Evolutionary conservation across 306 rosid genomes (phyloP), one percentile per base, ranked within the genome.

Genomic region (Prunus mume): DNA sequence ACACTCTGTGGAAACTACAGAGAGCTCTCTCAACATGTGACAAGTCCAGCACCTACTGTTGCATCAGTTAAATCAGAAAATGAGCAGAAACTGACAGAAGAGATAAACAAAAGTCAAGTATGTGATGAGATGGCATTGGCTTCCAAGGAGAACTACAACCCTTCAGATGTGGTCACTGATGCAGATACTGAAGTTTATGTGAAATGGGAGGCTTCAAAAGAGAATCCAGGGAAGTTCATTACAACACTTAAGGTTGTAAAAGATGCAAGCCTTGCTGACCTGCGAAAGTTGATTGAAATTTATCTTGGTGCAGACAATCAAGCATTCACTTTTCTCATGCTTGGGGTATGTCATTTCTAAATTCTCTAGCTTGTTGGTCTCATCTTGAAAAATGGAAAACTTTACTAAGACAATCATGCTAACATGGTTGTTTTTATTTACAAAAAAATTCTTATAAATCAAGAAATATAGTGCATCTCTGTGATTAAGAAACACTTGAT

Each of bases 1-100:
- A 87, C 99, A 57, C 93, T 96, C 20, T 96, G 99, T 83, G 99
- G 99, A 49, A 93, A 91, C 81, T 87, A 92, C 32, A 92, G 98
- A 82, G 97, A 92, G 78, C 89, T 96, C 24, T 87, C 96, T 3
- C 96, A 89, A 41, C 83, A 83, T 55, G 73, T 80, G 67, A 73
- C 77, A 78, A 81, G 87, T 51, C 91, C 91, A 51, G 24, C 78
- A 9, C 82, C 90, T 20, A 65, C 85, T 7, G 86, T 27, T 61
- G 77, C n/a, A 73, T 45, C 68, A 73, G 34, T 60, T n/a, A 18
- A 60, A 43, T 25, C 68, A 60, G 77, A 60, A 22, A 72, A 22
- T 56, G 76, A 56, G 24, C 50, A 74, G 28, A 30, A 74, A 28
- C 13, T 25, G 47, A 14, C 58, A 11, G 54, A 55, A 56, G 67